A percentile compares a stretch with the other conserved stretches of the same genome.
Conservation (phyloP, 208 protist genomes). For the Leishmania braziliensis region DNA sequence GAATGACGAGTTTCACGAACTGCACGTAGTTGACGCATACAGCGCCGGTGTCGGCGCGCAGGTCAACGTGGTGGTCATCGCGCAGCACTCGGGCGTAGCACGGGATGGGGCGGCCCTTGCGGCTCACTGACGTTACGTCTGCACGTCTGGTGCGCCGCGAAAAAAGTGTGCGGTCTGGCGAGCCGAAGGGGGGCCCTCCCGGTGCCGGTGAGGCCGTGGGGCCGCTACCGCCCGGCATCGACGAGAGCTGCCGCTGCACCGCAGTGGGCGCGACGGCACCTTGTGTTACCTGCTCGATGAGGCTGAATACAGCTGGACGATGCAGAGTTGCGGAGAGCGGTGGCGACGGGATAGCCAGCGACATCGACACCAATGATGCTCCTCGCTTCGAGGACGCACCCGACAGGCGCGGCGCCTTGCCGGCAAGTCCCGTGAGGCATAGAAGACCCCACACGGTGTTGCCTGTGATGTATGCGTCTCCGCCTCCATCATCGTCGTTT, state of each 20-base stretch:
- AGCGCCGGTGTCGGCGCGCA: conserved; percentile 49
- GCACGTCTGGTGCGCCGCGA: neutral
- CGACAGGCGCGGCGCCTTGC: conserved; percentile 25
- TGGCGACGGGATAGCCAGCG: neutral
- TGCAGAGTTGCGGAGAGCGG: conserved; percentile 46
- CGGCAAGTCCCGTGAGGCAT: conserved; percentile 56
- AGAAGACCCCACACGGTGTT: conserved; percentile 69
- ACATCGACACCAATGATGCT: neutral
- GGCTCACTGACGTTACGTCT: conserved; percentile 20
- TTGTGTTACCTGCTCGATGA: conserved; percentile 59
- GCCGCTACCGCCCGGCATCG: neutral
- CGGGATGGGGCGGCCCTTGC: conserved; percentile 21
- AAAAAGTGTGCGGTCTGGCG: neutral
- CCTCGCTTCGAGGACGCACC: conserved; percentile 1
- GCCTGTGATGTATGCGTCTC: conserved; percentile 38
- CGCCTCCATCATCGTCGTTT: neutral
- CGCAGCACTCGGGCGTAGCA: conserved; percentile 46
- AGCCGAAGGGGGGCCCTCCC: neutral
- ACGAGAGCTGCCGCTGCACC: neutral
- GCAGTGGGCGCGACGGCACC: conserved; percentile 10
- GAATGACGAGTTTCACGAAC: conserved; percentile 72
- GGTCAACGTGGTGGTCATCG: conserved; percentile 66
- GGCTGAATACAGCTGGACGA: conserved; percentile 58
- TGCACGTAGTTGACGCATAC: conserved; percentile 59
- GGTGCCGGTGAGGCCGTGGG: neutral